phyloP scores from a whole-genome alignment of 2,329 filamentous ascomycete species.

The Penicillium psychrosexuale region DNA sequence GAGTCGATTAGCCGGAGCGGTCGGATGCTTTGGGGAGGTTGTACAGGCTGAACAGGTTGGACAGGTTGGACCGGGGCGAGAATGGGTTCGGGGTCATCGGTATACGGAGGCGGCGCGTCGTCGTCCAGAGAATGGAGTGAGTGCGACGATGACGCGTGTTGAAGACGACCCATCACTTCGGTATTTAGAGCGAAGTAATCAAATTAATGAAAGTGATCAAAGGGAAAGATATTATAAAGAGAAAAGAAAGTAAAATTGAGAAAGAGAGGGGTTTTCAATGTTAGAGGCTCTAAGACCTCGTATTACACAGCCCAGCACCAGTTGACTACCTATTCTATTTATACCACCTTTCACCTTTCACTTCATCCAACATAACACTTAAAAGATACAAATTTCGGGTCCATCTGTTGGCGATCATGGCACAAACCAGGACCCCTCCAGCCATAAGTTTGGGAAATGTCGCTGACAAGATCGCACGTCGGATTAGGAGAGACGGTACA shows the following conservation, averaged over 20 bases:
- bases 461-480: not conserved
- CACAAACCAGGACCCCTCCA: not conserved
- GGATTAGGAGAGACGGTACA: not conserved
- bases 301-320: too few species aligned
- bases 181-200: not conserved
- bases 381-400: slow-evolving; percentile 2
- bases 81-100: slow-evolving; percentile 16
- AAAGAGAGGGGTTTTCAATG: not conserved
- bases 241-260: not conserved
- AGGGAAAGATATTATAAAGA: not conserved
- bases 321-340: not conserved
- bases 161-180: slow-evolving; percentile 12
- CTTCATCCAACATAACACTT: slow-evolving; percentile 6
- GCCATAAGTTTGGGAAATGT: slow-evolving; percentile 5
- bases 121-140: slow-evolving; percentile 18
- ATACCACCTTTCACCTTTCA: not conserved
- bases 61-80: not conserved
- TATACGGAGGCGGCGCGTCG: slow-evolving; percentile 21
- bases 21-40: not conserved
- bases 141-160: slow-evolving; percentile 15
- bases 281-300: not conserved
- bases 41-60: not conserved
- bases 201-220: not conserved
- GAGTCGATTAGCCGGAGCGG: slow-evolving; percentile 19
- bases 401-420: not conserved